Conservation (phyloP, 768 basidiomycete genomes). For the Infundibulicybe gibba region DNA sequence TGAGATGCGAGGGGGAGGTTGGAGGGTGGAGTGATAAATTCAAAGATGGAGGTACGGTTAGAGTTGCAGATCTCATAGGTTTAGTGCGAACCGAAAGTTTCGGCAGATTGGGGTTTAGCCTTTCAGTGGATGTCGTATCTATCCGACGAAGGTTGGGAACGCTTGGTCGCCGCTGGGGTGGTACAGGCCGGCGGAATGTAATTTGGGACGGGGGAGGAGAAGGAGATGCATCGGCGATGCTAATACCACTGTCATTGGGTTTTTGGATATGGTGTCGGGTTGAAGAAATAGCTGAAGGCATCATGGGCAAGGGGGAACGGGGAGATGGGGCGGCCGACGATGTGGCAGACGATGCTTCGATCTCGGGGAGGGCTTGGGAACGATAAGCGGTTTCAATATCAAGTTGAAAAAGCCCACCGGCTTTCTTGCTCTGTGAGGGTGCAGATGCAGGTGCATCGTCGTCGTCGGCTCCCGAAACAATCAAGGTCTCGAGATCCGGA, state of each 20-base stretch:
- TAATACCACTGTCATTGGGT: constrained; percentile 1
- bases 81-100: constrained; percentile 60
- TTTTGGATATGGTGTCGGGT: constrained; percentile 6
- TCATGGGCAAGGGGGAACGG: constrained; percentile 52
- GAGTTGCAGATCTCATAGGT: constrained; percentile 56
- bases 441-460: constrained; percentile 14
- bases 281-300: constrained; percentile 45
- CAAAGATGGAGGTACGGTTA: constrained; percentile 47
- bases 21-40: constrained; percentile 28
- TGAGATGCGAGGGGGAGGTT: constrained; percentile 58
- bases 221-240: constrained; percentile 43
- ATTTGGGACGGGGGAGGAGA: constrained; percentile 69
- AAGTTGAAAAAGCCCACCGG: constrained; percentile 63
- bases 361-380: constrained; percentile 50
- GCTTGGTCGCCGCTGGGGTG: constrained; percentile 57
- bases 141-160: constrained; percentile 59
- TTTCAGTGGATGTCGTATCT: constrained; percentile 57
- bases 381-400: constrained; percentile 55
- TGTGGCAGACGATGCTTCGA: constrained; percentile 43
- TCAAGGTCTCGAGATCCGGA: constrained; percentile 47
- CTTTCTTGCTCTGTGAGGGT: constrained; percentile 24
- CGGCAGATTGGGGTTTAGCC: constrained; percentile 42
- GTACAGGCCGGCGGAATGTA: constrained; percentile 45
- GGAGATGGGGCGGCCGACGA: constrained; percentile 31
- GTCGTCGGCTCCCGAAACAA: constrained; percentile 40